phyloP scores from a whole-genome alignment of 345 rosid genomes.

The Eucalyptus sp. region DNA sequence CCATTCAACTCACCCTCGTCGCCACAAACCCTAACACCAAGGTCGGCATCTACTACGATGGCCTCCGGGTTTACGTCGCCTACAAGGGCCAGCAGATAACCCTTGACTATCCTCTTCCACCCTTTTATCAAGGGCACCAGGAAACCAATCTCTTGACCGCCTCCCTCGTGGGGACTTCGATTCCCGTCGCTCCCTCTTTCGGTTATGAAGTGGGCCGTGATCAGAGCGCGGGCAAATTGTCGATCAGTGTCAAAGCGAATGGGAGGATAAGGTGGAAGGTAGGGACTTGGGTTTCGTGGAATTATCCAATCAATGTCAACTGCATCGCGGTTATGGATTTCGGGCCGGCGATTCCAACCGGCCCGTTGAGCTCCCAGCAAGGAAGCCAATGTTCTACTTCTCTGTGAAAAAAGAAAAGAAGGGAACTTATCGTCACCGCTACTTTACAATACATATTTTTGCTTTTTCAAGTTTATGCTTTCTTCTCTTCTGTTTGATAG shows the following conservation, averaged over 20 bases:
- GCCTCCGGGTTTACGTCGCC: constrained; percentile 45
- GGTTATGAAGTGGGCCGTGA: constrained; percentile 57
- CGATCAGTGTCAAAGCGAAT: constrained; percentile 37
- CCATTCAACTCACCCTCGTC: constrained; percentile 61
- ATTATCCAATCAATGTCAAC: constrained; percentile 47
- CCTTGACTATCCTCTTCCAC: constrained; percentile 34
- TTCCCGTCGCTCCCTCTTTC: constrained; percentile 67
- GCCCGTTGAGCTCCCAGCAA: constrained; percentile 44
- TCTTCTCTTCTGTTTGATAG: neutral
- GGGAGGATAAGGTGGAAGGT: constrained; percentile 83
- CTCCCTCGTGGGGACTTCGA: constrained; percentile 41
- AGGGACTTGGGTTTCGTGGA: constrained; percentile 83
- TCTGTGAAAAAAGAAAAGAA: constrained; percentile 12
- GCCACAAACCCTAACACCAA: constrained; percentile 64
- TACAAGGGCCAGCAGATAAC: constrained; percentile 89
- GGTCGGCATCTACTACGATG: constrained; percentile 84
- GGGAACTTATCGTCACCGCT: neutral
- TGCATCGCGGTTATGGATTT: constrained; percentile 63
- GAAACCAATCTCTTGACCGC: constrained; percentile 63
- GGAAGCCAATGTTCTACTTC: constrained; percentile 67
- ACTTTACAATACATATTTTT: neutral
- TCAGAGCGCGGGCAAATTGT: constrained; percentile 36
- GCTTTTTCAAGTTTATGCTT: neutral
- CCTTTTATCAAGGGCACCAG: constrained; percentile 71
- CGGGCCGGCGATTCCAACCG: constrained; percentile 32